These are phyloP conservation scores for Polychaeton citri DNA, from an alignment of 2,329 filamentous ascomycete species.

Conservation along the genomic window DNA sequence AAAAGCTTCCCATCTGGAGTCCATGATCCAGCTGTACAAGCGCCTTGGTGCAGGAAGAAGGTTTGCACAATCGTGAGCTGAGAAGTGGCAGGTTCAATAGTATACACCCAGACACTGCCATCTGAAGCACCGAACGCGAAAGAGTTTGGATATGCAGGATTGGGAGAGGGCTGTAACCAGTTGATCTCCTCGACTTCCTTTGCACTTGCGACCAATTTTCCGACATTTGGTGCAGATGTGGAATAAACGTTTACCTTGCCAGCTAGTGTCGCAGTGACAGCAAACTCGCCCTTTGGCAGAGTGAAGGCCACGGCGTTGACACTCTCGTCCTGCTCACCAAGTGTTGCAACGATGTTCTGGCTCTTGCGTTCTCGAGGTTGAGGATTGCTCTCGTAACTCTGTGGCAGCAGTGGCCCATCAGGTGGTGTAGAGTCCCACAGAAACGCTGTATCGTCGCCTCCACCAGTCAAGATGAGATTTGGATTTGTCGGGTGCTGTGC, in stretches of 20 bases:
- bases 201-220: slow-evolving; percentile 57
- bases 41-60: slow-evolving; percentile 78
- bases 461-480: slow-evolving; percentile 74
- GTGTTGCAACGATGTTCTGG: slow-evolving; percentile 53
- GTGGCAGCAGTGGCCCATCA: slow-evolving; percentile 55
- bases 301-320: slow-evolving; percentile 82
- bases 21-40: slow-evolving; percentile 86
- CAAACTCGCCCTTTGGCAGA: slow-evolving; percentile 65
- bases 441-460: slow-evolving; percentile 74
- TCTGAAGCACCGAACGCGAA: slow-evolving; percentile 80
- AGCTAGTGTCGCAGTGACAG: slow-evolving; percentile 79
- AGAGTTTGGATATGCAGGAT: slow-evolving; percentile 58
- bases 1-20: slow-evolving; percentile 75
- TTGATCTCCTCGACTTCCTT: slow-evolving; percentile 93
- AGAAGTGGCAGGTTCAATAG: slow-evolving; percentile 55
- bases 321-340: slow-evolving; percentile 86
- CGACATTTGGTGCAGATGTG: slow-evolving; percentile 6
- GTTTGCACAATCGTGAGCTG: slow-evolving; percentile 74
- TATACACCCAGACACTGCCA: slow-evolving; percentile 91
- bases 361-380: slow-evolving; percentile 43
- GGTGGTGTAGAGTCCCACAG: slow-evolving; percentile 64
- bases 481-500: slow-evolving; percentile 76
- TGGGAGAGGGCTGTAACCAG: slow-evolving; percentile 70
- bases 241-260: slow-evolving; percentile 55
- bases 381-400: slow-evolving; percentile 58